Conservation (phyloP, 495 filamentous ascomycete species). For the Aspergillus nanangensis region DNA sequence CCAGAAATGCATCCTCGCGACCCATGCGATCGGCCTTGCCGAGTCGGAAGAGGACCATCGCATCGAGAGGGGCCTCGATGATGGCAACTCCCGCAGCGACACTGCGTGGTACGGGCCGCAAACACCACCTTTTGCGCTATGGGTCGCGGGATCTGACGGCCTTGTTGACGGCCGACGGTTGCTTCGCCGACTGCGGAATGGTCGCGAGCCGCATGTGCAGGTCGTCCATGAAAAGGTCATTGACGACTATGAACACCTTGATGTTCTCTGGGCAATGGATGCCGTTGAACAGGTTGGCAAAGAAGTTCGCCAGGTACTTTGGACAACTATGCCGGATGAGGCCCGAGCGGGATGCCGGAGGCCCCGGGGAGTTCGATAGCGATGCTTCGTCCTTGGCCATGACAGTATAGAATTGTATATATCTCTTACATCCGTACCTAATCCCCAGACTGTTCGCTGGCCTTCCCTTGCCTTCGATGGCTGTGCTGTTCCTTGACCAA, state of each 20-base stretch:
- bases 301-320: constrained; percentile 79
- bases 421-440: no score
- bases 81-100: constrained; percentile 28
- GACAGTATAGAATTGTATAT: no score
- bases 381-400: neutral
- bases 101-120: constrained; percentile 78
- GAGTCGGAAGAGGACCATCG: constrained; percentile 59
- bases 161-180: constrained; percentile 81
- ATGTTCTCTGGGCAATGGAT: constrained; percentile 96
- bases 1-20: constrained; percentile 86
- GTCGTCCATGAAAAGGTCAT: constrained; percentile 82
- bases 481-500: no score
- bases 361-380: constrained; percentile 42
- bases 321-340: constrained; percentile 60
- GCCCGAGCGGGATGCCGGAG: constrained; percentile 54
- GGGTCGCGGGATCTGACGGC: constrained; percentile 77
- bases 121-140: constrained; percentile 82
- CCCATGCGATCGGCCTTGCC: constrained; percentile 57
- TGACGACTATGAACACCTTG: constrained; percentile 89
- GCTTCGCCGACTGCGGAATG: constrained; percentile 67
- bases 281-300: constrained; percentile 75
- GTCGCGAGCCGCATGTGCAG: constrained; percentile 75
- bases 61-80: constrained; percentile 8
- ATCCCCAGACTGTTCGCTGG: no score
- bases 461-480: no score